phyloP scores from a whole-genome alignment of 768 basidiomycete species.

The Naganishia vaughanmartiniae region DNA sequence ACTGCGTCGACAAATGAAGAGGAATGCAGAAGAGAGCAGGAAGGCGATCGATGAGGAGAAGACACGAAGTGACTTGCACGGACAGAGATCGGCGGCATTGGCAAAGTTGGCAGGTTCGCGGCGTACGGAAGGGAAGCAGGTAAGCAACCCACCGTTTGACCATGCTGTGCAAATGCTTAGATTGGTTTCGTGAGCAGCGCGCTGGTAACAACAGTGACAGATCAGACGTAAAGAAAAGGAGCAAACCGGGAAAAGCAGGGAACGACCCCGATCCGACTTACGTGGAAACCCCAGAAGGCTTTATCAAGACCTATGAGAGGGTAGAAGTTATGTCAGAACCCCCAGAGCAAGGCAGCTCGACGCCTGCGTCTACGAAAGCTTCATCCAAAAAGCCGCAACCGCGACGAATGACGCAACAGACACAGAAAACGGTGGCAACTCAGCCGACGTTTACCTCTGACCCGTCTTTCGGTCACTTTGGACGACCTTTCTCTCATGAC shows the following conservation, averaged over 20 bases:
- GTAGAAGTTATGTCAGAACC: neutral
- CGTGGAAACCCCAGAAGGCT: conserved; percentile 27
- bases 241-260: neutral
- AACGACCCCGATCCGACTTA: conserved; percentile 11
- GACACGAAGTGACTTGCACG: neutral
- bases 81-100: conserved; percentile 19
- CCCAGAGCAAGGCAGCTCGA: neutral
- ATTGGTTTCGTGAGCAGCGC: neutral
- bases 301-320: conserved; percentile 30
- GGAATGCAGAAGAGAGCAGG: conserved; percentile 26
- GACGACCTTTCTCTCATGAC: conserved; percentile 46
- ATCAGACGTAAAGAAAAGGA: neutral
- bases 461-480: conserved; percentile 49
- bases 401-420: conserved; percentile 3
- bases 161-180: too few relatives aligned
- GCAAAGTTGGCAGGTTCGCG: neutral
- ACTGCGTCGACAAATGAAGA: conserved; percentile 14
- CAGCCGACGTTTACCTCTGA: conserved; percentile 43
- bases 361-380: neutral
- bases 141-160: neutral
- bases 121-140: conserved; percentile 21
- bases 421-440: conserved; percentile 31
- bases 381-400: neutral
- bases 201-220: neutral
- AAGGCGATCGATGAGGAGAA: conserved; percentile 13